Evolutionary conservation across 192 early-diverging fungal genomes (phyloP).

Genomic region (Coemansia sp.): DNA sequence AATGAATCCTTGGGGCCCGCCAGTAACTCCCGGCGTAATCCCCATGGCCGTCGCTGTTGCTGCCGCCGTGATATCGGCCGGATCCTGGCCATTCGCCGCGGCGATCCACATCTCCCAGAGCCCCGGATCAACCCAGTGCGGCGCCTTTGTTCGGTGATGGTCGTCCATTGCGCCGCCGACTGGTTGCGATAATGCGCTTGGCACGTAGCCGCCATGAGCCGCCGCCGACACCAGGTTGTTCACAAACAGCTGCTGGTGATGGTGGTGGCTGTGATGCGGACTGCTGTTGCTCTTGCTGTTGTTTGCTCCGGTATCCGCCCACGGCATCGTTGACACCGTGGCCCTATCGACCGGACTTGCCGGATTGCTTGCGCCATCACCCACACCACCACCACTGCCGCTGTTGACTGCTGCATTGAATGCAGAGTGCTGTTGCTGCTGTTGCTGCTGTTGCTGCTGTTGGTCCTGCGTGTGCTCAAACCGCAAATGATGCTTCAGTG

Average conservation of each 20-base stretch:
- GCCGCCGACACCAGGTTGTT: neutral
- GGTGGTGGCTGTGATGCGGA: neutral
- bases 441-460: neutral
- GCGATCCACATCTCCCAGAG: constrained; percentile 52
- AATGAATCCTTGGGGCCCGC: constrained; percentile 32
- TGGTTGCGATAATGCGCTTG: neutral
- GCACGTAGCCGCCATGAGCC: neutral
- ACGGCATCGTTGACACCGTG: constrained; percentile 27
- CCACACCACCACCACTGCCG: too few species aligned
- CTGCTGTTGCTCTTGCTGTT: neutral
- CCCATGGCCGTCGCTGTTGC: constrained; percentile 53
- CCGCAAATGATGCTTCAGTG: constrained; percentile 37
- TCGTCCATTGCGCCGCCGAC: neutral
- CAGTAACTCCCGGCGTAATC: constrained; percentile 45
- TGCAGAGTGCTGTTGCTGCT: neutral
- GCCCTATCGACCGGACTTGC: constrained; percentile 33
- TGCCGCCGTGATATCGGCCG: constrained; percentile 22
- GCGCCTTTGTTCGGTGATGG: constrained; percentile 32
- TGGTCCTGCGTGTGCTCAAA: constrained; percentile 35
- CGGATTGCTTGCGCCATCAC: constrained; percentile 16
- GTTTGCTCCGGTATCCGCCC: too few species aligned
- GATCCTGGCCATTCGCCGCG: constrained; percentile 40
- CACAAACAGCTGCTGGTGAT: neutral
- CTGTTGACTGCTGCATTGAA: too few species aligned
- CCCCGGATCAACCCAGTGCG: constrained; percentile 45